A percentile compares a stretch with the other conserved stretches of the same genome.
Evolutionary conservation across 257 asterid genomes (phyloP).

Genomic region (Jacaranda copaia): DNA sequence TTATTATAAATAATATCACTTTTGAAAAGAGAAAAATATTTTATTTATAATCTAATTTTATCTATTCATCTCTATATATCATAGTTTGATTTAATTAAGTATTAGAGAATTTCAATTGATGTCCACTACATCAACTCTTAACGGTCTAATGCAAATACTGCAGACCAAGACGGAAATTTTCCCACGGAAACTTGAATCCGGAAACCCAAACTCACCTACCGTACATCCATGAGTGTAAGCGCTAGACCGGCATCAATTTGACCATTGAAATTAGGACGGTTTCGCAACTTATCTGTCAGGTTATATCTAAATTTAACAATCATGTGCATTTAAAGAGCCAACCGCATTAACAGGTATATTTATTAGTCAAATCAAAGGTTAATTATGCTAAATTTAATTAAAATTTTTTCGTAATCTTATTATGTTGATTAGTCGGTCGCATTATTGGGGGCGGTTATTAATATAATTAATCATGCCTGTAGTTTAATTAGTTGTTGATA

Average conservation of each 20-base stretch:
- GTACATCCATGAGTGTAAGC: too few species aligned
- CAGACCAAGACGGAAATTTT: too few species aligned
- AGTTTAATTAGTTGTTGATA: conserved; percentile 24
- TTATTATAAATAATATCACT: too few species aligned
- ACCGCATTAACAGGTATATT: conserved; percentile 44
- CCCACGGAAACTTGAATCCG: too few species aligned
- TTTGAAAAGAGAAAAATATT: too few species aligned
- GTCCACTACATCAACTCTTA: too few species aligned
- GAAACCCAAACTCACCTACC: too few species aligned
- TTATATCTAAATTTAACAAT: conserved; percentile 38
- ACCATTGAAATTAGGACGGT: neutral
- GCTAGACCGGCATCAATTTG: neutral
- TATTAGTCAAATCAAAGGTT: conserved; percentile 42
- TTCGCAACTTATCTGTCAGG: conserved; percentile 39
- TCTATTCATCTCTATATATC: too few species aligned
- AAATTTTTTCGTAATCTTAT: conserved; percentile 39
- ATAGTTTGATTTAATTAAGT: too few species aligned
- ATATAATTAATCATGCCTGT: conserved; percentile 32
- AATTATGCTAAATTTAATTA: conserved; percentile 30
- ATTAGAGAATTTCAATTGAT: too few species aligned
- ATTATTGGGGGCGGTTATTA: conserved; percentile 77
- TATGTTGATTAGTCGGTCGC: conserved; percentile 51
- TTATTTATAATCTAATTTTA: too few species aligned
- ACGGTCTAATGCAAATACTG: too few species aligned
- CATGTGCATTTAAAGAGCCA: conserved; percentile 56